Base-by-base conservation (phyloP, 805 yeast genomes). In the Candida yuanshanica region DNA sequence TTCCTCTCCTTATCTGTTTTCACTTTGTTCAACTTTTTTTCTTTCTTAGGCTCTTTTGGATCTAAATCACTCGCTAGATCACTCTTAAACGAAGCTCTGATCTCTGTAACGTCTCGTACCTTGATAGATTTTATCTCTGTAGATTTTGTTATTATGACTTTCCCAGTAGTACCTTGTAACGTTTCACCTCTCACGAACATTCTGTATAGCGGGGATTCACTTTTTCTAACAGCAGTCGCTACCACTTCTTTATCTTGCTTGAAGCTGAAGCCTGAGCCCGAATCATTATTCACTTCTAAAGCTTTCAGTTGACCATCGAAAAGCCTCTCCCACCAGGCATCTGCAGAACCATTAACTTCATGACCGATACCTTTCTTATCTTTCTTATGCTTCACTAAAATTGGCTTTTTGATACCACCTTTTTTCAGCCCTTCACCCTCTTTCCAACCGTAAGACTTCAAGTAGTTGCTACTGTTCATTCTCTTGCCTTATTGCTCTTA, bases 291-390 rank as follows among this genome's bases (percentile, higher is more conserved):
- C 7, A 87, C 86, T 43, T 85, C 88, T 38, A 93, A 60, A 8
- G 78, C 75, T 56, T 87, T 86, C 48, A 91, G 70, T 50, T 89
- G 96, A 2, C 96, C 96, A 62, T 91, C 97, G 65, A 93, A 93
- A 35, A 91, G 69, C 48, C 86, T 74, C 51, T 91, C 99, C 99
- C 99, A 91, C 99, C 99, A 91, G 35, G 87, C 83, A 50, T 87
- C 93, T 38, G 79, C 81, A 9, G 69, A 66, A 20, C 74, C 72
- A 36, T 69, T 65, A 20, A 77, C 80, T 16, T 51, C 51, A 56
- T 83, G 82, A 0, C 99, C 99, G 20, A 91, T 70, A 9, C 99
- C 99, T 57, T 88, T 89, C 43, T 79, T 81, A 56, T 91, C 96
- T 51, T 79, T 81, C 63, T 93, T 89, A 56, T 91, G 97, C 50